A percentile compares a stretch with the other conserved stretches of the same genome.
Conservation (phyloP, 169 alveolate genomes). For the Plasmodium vivax region DNA sequence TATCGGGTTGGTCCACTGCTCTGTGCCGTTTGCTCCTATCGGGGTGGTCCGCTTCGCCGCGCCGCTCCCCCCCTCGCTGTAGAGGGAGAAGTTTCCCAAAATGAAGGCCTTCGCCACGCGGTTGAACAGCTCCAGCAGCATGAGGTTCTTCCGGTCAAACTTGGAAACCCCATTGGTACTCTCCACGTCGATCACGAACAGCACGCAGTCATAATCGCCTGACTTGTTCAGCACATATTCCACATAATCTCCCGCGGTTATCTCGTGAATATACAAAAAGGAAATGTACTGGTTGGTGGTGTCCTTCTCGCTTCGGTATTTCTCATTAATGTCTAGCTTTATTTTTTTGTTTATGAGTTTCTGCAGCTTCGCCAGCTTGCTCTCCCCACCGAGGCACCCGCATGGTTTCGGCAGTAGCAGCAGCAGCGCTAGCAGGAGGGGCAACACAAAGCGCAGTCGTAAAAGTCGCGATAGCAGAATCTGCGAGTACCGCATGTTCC, state of each 20-base stretch:
- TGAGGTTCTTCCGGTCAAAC: conserved; percentile 32
- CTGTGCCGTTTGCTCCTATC: too few species aligned
- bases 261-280: conserved; percentile 44
- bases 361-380: conserved; percentile 14
- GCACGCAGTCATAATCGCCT: conserved; percentile 31
- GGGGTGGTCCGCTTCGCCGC: too few species aligned
- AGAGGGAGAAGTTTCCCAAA: conserved; percentile 9
- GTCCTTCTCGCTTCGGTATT: not conserved
- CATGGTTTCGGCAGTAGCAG: not conserved
- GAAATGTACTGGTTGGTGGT: not conserved
- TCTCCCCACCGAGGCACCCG: not conserved
- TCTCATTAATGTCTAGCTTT: conserved; percentile 28
- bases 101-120: conserved; percentile 9
- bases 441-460: not conserved
- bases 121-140: conserved; percentile 32
- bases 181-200: conserved; percentile 53
- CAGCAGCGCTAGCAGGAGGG: not conserved
- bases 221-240: conserved; percentile 57
- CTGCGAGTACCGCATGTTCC: not conserved
- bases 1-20: too few species aligned
- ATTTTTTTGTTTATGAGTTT: conserved; percentile 53
- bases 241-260: conserved; percentile 28
- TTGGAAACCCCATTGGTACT: conserved; percentile 3
- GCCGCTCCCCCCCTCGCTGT: conserved; percentile 3
- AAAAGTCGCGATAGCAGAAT: too few species aligned